Evolutionary conservation across 768 basidiomycete species (phyloP).

Genomic region (Holtermannia corniformis): DNA sequence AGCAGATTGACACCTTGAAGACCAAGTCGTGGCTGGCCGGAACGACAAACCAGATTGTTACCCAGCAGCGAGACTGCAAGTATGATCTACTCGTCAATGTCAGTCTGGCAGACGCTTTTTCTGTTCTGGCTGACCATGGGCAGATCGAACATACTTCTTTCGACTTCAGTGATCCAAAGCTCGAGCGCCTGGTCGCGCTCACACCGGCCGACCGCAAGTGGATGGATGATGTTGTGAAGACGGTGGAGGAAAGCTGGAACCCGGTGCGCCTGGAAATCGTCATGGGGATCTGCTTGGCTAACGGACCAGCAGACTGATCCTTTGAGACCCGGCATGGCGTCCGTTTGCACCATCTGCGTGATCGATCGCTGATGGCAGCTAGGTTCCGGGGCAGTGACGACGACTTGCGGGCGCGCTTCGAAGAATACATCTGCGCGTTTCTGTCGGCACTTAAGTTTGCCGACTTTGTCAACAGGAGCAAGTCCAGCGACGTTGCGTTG

Average conservation of each 20-base stretch:
- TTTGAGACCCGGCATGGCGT: slow-evolving; percentile 57
- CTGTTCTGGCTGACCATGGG: not conserved
- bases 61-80: slow-evolving; percentile 68
- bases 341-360: slow-evolving; percentile 32
- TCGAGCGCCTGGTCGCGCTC: slow-evolving; percentile 67
- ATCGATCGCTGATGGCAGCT: slow-evolving; percentile 4
- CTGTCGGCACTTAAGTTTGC: slow-evolving; percentile 82
- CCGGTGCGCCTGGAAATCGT: slow-evolving; percentile 12
- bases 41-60: slow-evolving; percentile 92
- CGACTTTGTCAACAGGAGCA: slow-evolving; percentile 66
- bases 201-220: slow-evolving; percentile 92
- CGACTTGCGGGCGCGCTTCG: slow-evolving; percentile 82
- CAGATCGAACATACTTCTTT: slow-evolving; percentile 78
- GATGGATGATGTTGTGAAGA: slow-evolving; percentile 67
- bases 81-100: slow-evolving; percentile 86
- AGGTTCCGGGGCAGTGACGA: slow-evolving; percentile 96
- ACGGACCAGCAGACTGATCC: slow-evolving; percentile 53
- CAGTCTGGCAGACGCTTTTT: slow-evolving; percentile 12
- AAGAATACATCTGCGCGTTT: slow-evolving; percentile 86
- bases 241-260: slow-evolving; percentile 40
- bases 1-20: slow-evolving; percentile 81
- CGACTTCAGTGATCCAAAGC: slow-evolving; percentile 72
- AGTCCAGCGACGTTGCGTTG: slow-evolving; percentile 49
- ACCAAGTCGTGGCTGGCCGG: slow-evolving; percentile 67
- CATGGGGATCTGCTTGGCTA: not conserved